Conservation (phyloP, 306 rosid genomes). For the Prunus armeniaca region DNA sequence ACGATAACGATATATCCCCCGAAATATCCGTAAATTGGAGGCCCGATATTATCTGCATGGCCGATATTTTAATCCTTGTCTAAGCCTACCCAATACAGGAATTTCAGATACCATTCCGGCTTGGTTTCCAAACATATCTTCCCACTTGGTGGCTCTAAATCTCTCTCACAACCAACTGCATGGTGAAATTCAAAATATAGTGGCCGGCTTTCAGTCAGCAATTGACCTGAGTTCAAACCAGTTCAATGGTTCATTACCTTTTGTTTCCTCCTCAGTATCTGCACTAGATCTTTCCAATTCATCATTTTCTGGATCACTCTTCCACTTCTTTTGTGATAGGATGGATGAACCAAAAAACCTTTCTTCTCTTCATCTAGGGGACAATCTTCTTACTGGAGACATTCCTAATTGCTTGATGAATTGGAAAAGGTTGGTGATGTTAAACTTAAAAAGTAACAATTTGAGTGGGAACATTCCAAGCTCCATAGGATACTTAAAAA, state of each 20-base stretch:
- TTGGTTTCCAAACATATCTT: constrained; percentile 35
- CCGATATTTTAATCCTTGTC: too few relatives aligned
- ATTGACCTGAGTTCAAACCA: not conserved
- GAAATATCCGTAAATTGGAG: too few relatives aligned
- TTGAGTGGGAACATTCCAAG: constrained; percentile 38
- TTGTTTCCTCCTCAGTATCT: not conserved
- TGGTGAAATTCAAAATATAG: constrained; percentile 15
- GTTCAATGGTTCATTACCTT: constrained; percentile 6
- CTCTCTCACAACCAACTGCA: constrained; percentile 28
- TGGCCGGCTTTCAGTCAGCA: fast-evolving
- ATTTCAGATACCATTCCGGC: constrained; percentile 28
- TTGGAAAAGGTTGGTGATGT: not conserved
- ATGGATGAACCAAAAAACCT: not conserved
- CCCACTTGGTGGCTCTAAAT: not conserved
- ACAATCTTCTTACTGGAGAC: constrained; percentile 21
- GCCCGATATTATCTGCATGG: too few relatives aligned
- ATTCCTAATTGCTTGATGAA: constrained; percentile 26
- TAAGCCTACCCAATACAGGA: constrained; percentile 28
- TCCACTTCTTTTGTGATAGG: not conserved
- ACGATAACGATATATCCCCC: too few relatives aligned
- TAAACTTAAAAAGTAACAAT: constrained; percentile 33
- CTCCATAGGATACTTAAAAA: constrained; percentile 23
- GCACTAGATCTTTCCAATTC: not conserved
- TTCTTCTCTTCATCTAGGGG: not conserved
- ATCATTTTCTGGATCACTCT: constrained; percentile 16